Evolutionary conservation across 1,139 yeast species (phyloP).

Genomic region (Suhomyces ambrosiae): DNA sequence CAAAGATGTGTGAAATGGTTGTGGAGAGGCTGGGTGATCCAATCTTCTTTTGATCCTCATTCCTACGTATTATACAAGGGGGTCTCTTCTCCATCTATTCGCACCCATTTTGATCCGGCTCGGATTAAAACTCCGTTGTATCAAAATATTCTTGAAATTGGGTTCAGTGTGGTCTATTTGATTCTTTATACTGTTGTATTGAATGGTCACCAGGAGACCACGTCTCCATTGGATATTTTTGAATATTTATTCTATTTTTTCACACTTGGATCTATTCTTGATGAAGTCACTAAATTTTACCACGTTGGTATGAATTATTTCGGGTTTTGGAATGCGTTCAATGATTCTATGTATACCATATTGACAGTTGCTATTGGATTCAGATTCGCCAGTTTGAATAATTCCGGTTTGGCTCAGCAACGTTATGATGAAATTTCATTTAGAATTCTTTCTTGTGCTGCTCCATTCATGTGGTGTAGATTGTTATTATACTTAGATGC

Average conservation of each 20-base stretch:
- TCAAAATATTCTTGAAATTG: constrained; percentile 72
- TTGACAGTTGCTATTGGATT: constrained; percentile 56
- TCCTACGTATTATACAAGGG: constrained; percentile 67
- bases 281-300: constrained; percentile 69
- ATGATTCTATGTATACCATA: constrained; percentile 65
- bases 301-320: constrained; percentile 75
- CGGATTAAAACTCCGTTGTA: constrained; percentile 83
- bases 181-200: constrained; percentile 64
- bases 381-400: constrained; percentile 47
- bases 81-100: constrained; percentile 55
- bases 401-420: constrained; percentile 24
- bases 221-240: constrained; percentile 36
- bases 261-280: constrained; percentile 65
- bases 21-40: constrained; percentile 93
- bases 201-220: constrained; percentile 45
- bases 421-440: constrained; percentile 66
- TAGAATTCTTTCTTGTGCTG: constrained; percentile 73
- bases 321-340: constrained; percentile 81
- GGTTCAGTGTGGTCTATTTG: constrained; percentile 67
- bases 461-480: constrained; percentile 88
- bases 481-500: constrained; percentile 76
- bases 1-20: constrained; percentile 88
- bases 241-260: constrained; percentile 66
- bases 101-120: constrained; percentile 78
- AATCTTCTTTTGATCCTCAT: constrained; percentile 68